These are phyloP conservation scores for Citrullus colocynthis DNA, from an alignment of 306 rosid genomes.

Conservation along the genomic window DNA sequence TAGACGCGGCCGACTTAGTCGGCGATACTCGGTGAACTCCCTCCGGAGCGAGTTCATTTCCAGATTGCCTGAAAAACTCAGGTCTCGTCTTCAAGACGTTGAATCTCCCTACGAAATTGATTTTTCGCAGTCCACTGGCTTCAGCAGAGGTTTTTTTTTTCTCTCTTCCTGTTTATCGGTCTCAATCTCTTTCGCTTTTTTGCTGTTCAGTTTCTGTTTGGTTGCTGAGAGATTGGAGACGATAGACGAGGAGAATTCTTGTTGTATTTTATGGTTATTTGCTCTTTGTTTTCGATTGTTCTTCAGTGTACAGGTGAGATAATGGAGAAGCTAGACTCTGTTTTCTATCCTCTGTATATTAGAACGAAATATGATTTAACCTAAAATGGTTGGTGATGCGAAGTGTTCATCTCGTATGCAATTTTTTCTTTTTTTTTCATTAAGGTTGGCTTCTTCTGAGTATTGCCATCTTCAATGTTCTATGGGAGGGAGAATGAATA, in stretches of 20 bases:
- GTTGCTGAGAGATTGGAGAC: neutral
- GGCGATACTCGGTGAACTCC: constrained; percentile 27
- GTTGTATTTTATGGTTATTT: neutral
- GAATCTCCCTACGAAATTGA: constrained; percentile 23
- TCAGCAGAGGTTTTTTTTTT: constrained; percentile 19
- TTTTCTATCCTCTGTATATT: neutral
- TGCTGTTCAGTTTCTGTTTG: neutral
- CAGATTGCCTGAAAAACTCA: constrained; percentile 24
- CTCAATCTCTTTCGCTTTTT: neutral
- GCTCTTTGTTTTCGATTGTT: neutral
- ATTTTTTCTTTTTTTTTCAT: neutral
- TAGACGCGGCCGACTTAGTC: constrained; percentile 17
- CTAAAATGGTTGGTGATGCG: neutral
- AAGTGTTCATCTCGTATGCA: neutral
- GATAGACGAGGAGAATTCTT: neutral
- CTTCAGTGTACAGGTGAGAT: neutral
- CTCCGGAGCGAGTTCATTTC: constrained; percentile 28
- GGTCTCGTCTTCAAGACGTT: constrained; percentile 11
- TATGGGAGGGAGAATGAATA: neutral
- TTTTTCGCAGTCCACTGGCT: constrained; percentile 13
- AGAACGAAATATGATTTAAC: neutral
- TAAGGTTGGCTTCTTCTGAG: neutral
- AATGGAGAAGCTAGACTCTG: neutral
- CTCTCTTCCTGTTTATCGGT: neutral
- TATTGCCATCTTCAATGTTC: neutral